phyloP scores from a whole-genome alignment of 2,329 filamentous ascomycete genomes.

The Cladosporium velox region DNA sequence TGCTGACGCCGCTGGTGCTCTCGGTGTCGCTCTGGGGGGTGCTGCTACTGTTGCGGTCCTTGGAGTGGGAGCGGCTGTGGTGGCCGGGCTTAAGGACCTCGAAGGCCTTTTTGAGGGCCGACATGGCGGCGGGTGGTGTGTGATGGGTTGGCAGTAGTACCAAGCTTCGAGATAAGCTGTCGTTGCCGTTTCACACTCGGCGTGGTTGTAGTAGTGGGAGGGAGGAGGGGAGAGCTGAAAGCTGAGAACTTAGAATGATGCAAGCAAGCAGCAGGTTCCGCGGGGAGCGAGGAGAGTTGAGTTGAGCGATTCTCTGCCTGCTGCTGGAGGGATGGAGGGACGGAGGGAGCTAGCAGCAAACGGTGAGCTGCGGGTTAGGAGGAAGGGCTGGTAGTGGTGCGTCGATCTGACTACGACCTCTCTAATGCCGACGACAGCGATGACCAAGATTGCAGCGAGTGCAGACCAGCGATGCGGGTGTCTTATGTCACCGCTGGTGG shows the following conservation, averaged over 20 bases:
- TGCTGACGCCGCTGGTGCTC: conserved; percentile 20
- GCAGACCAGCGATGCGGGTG: conserved; percentile 5
- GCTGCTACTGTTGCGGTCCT: conserved; percentile 6
- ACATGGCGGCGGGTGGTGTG: conserved; percentile 27
- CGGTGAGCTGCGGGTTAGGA: background rate
- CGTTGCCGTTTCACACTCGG: background rate
- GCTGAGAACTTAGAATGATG: background rate
- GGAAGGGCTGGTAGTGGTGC: background rate
- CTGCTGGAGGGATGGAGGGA: background rate
- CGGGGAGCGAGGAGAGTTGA: background rate
- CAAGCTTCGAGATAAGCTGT: conserved; percentile 16
- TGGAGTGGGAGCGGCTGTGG: conserved; percentile 23
- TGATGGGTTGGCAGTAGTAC: background rate
- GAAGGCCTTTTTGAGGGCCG: conserved; percentile 51
- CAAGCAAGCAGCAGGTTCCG: background rate
- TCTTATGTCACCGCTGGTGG: conserved; percentile 12
- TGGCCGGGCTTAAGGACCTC: conserved; percentile 44
- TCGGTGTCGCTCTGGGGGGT: conserved; percentile 16
- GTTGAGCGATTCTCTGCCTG: background rate
- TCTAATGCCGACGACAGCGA: background rate
- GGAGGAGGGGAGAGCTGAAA: conserved; percentile 9
- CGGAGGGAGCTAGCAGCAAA: background rate
- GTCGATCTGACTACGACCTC: background rate
- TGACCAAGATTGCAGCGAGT: conserved; percentile 6
- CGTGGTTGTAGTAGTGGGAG: background rate